Evolutionary conservation across 2,329 filamentous ascomycete genomes (phyloP), one percentile per base, ranked within the genome.

Genomic region (Microsporum canis): DNA sequence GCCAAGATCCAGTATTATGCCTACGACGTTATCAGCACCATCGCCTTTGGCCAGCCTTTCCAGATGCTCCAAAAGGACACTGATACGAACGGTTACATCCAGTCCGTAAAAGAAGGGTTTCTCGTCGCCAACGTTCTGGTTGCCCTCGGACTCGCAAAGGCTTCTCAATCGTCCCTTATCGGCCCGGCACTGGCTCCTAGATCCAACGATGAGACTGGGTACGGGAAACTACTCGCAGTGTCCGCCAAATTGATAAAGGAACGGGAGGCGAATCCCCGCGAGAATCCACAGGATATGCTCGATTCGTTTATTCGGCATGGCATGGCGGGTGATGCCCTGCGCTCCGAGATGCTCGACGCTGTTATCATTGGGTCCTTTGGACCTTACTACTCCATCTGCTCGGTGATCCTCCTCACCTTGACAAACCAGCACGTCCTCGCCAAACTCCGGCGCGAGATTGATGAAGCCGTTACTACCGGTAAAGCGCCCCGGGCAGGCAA

Each of bases 1-100:
- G 70, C 71, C 4, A 80, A 80, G 63, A 74, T 76, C 2, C 79
- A 81, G 47, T 83, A 75, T 70, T 79, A 84, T 60, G 81, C 80
- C 0, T 70, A 84, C 3, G 82, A 84, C 62, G 77, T 82, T 43
- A 82, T 85, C 64, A 80, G 76, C 38, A 76, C 77, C 49, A 67
- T 84, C 3, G 79, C 78, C 0, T 79, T 83, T 51, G 82, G 81
- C 8, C 66, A 73, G 60, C 62, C 77, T 2, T 79, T 81, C 62
- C 76, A 78, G n/a, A 74, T 77, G 65, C 70, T 80, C 38, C 65
- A 71, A 6, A 71, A 70, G 12, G 75, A 81, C 66, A 64, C 68
- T 3, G 79, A 82, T 60, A 68, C 76, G 5, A 72, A 75, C 47
- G 64, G 62, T 5, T 71, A 78, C 60, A 70, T 78, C 51, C 65